Evolutionary conservation across 2,329 filamentous ascomycete genomes (phyloP), one percentile per base, ranked within the genome.

Genomic region (Dactylellina parvicollis): DNA sequence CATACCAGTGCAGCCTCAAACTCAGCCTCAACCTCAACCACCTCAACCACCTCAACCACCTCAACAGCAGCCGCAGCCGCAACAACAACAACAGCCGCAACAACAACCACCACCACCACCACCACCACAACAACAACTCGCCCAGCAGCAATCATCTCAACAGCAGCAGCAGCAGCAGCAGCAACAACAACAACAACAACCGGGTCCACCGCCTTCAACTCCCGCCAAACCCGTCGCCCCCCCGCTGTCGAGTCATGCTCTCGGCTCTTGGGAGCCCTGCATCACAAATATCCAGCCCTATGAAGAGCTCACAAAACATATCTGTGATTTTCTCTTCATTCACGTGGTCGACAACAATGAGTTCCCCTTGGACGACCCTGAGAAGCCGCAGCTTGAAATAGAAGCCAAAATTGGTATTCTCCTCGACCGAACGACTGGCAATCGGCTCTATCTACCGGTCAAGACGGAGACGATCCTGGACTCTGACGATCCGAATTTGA

Each of bases 341-440:
- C 84, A 90, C 62, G 89, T 95, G 16, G 85, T 95, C 4, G 83
- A 85, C 56, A 87, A 88, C 73, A 83, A 86, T n/a, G 87, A 91
- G 75, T 84, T 88, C 81, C 85, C 64, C 82, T 84, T 9, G 79
- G 81, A 20, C 80, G 86, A 90, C 18, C 81, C 83, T 14, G 85
- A 86, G 56, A 85, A 86, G 14, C 88, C 87, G 4, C 89, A 92
- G 72, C 88, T 97, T 59, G 95, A 99, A 81, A 91, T 99, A 61
- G 95, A 99, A 82, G 95, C 92, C 8, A 98, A 98, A 80, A 84
- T 98, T 50, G 95, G 95, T 16, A 89, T 88, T 24, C 84, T 98
- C 12, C 86, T 94, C 66, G 89, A 92, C 79, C 88, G 87, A 78
- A 86, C 89, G 73, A 90, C 87, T 4, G 87, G 89, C 65, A 84